Percentiles rank a stretch among this genome's conserved stretches.
These are phyloP conservation scores for Tetradesmus lagerheimii DNA, from an alignment of 139 green algal genomes.

Conservation along the genomic window DNA sequence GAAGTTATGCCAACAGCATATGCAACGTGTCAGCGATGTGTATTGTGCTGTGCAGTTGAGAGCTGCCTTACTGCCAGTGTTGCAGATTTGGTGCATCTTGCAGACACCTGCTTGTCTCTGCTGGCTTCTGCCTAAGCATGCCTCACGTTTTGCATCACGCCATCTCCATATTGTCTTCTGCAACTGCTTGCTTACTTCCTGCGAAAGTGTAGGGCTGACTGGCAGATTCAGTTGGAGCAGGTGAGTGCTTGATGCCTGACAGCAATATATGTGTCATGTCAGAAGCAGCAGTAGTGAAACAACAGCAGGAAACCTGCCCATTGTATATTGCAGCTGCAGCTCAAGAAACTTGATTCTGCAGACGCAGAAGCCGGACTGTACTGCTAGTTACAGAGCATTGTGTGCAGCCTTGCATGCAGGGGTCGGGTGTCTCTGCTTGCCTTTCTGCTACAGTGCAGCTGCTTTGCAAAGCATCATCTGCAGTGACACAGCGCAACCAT, in stretches of 20 bases:
- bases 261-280: neutral
- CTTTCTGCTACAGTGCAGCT: too few relatives aligned
- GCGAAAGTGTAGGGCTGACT: neutral
- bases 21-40: too few relatives aligned
- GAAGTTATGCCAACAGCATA: neutral
- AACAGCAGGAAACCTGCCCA: too few relatives aligned
- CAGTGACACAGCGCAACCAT: too few relatives aligned
- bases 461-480: too few relatives aligned
- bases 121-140: neutral
- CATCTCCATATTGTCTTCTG: neutral
- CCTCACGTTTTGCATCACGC: neutral
- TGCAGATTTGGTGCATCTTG: neutral
- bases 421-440: too few relatives aligned
- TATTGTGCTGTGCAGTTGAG: neutral
- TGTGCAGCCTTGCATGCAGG: too few relatives aligned
- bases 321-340: too few relatives aligned
- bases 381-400: too few relatives aligned
- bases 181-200: neutral
- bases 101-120: neutral
- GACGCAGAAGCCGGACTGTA: too few relatives aligned
- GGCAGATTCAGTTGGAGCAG: constrained; percentile 40
- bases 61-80: neutral
- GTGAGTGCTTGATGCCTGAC: neutral
- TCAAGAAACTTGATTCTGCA: too few relatives aligned
- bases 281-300: too few relatives aligned